Base-by-base conservation (phyloP, 2,329 filamentous ascomycete species). In the Fusarium sp. region DNA sequence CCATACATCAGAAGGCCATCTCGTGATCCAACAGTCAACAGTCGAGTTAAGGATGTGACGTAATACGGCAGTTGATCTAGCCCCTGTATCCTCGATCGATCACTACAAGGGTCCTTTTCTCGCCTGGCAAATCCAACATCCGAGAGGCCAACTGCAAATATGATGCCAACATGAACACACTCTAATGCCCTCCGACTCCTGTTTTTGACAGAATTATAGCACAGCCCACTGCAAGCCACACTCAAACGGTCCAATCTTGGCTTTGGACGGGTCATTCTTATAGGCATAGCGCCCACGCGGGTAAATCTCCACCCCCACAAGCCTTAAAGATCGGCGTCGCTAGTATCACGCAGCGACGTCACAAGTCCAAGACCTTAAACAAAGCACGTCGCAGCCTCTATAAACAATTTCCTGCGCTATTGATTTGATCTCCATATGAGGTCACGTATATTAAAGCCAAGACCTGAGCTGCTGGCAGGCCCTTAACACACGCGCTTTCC, bases 301-400 rank as follows among this genome's bases (percentile, higher is more conserved):
- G 30, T 68, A 57, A 13, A 35, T 50, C 46, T 58, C 71, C 71
- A 71, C 63, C 71, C 67, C 71, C 71, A 57, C 67, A 71, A 64
- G 33, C 44, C 40, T 35, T n/a, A 54, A n/a, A 46, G 71, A 73
- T 73, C 70, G 58, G 46, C 67, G 60, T 69, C 43, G 60, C 67
- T 67, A 64, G 56, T 64, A 77, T 78, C 76, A 78, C 75, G 76
- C 65, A 66, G 56, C 72, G 60, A 74, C 60, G 71, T 78, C 76
- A 78, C 73, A 64, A 69, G 68, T 58, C 38, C 46, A 68, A 37
- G 42, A 50, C 52, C 42, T 67, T 57, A 64, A 69, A 59, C 71
- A 74, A 67, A 62, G 25, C 53, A 62, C 54, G 67, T 66, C 68
- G 66, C 61, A 52, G 67, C 47, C 33, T 40, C 40, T 54, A 50